phyloP scores from a whole-genome alignment of 2,329 filamentous ascomycete genomes.

The Colletotrichum lentis region DNA sequence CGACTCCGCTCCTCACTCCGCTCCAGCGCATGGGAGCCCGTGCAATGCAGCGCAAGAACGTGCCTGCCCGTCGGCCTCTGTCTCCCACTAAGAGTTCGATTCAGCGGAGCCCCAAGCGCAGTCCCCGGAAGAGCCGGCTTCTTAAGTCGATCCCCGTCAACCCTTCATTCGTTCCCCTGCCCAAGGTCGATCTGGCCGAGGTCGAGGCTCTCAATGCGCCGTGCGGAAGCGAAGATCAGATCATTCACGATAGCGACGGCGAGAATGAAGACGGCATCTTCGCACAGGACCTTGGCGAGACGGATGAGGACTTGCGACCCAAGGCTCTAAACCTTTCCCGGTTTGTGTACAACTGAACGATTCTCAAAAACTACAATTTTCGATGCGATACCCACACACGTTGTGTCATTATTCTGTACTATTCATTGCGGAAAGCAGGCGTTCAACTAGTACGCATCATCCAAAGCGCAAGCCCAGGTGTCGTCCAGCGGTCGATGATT shows the following conservation, averaged over 20 bases:
- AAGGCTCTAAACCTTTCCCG: slow-evolving; percentile 57
- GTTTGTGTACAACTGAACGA: slow-evolving; percentile 53
- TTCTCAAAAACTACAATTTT: slow-evolving; percentile 18
- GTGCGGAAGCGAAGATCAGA: slow-evolving; percentile 65
- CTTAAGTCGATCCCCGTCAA: slow-evolving; percentile 55
- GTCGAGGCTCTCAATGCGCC: slow-evolving; percentile 59
- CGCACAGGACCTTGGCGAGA: slow-evolving; percentile 41
- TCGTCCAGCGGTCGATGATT: background rate
- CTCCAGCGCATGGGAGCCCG: slow-evolving; percentile 62
- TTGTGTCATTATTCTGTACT: slow-evolving; percentile 29
- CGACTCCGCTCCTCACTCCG: slow-evolving; percentile 58
- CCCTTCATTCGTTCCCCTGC: slow-evolving; percentile 63
- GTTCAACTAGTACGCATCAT: background rate
- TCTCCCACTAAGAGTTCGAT: slow-evolving; percentile 34
- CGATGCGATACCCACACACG: slow-evolving; percentile 23
- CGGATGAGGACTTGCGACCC: slow-evolving; percentile 41
- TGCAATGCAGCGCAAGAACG: slow-evolving; percentile 50
- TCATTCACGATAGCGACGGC: slow-evolving; percentile 61
- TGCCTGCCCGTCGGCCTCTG: slow-evolving; percentile 41
- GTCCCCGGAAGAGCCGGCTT: slow-evolving; percentile 39
- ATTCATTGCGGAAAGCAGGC: slow-evolving; percentile 11
- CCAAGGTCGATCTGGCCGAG: slow-evolving; percentile 62
- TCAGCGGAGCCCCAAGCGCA: slow-evolving; percentile 39
- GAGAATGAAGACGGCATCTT: slow-evolving; percentile 53
- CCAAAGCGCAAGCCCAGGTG: background rate